Evolutionary conservation across 768 basidiomycete genomes (phyloP), one percentile per base, ranked within the genome.

Genomic region (Exsudoporus frostii): DNA sequence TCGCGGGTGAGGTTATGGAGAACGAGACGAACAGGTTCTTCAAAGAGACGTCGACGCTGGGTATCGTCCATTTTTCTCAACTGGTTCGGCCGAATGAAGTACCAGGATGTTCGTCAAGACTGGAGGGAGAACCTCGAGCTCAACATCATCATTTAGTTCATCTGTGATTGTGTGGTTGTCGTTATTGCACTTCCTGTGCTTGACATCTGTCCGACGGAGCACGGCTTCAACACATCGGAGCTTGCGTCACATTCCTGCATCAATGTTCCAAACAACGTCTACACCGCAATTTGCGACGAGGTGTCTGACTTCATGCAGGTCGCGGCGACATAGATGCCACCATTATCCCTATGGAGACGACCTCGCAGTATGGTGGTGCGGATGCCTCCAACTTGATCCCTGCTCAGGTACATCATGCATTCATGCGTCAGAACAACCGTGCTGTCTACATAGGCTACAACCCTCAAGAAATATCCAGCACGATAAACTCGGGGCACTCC

Each of bases 71-170:
- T 78, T 2, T 70, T 85, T 46, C 73, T 98, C 38, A 76, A 70
- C 10, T 84, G 80, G 66, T 56, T 91, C 50, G 94, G 96, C 1
- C 79, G 91, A 25, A 97, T 98, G 94, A 97, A 98, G 74, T 87
- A 95, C 7, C 69, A 87, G 57, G 96, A 99, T 62, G 79, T 98
- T 22, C 84, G 89, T 24, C 93, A 98, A 70, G 97, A 97, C 1
- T 98, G 97, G 97, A 77, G 96, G 53, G 97, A 98, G 73, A 98
- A 99, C 71, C 77, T 97, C 1, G 91, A 92, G 4, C 81, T 98
- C 65, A 98, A 98, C 70, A 71, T 99, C 54, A 76, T 99, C 72
- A 98, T 99, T 62, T 98, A 94, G 96, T 84, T 97, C 65, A 76
- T 90, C 29, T 97, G 94, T 57, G 88, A 70, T 19, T 84, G 83